phyloP scores from a whole-genome alignment of 2,329 filamentous ascomycete genomes.

The Colletotrichum cuscutae region DNA sequence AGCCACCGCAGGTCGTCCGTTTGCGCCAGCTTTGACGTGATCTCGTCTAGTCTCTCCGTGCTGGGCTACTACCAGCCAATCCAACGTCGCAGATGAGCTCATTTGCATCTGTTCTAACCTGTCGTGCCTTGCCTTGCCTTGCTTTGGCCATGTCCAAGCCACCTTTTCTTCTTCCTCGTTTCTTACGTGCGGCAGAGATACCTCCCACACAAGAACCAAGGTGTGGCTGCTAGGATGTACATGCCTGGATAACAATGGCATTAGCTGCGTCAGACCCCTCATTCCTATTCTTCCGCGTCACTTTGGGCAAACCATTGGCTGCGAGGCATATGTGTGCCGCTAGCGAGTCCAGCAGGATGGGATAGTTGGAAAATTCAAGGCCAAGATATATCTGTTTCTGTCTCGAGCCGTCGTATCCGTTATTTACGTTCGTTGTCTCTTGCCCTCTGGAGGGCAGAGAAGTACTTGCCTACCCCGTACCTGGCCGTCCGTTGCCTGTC shows the following conservation, averaged over 20 bases:
- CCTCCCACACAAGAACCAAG: background rate
- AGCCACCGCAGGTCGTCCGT: conserved; percentile 7
- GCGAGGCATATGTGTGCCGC: background rate
- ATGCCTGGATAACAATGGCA: background rate
- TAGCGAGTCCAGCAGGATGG: background rate
- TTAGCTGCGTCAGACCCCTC: background rate
- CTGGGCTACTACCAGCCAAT: background rate
- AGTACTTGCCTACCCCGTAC: background rate
- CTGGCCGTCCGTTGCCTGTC: background rate
- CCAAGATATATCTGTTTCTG: conserved; percentile 13
- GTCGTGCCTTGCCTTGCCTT: conserved; percentile 20
- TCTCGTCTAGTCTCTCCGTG: background rate
- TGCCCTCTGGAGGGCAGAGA: background rate
- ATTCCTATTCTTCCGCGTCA: background rate
- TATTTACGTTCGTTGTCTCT: background rate
- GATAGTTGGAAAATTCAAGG: background rate
- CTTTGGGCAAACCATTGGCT: background rate
- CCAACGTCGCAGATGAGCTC: background rate
- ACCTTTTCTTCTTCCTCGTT: background rate
- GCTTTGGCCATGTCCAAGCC: conserved; percentile 7
- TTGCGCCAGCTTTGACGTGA: conserved; percentile 30
- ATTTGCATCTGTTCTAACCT: background rate
- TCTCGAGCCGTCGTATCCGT: conserved; percentile 18
- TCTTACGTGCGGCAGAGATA: background rate
- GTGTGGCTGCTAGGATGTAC: conserved; percentile 3